Evolutionary conservation across 768 basidiomycete species (phyloP).

Genomic region (Amanita pallidorosea): DNA sequence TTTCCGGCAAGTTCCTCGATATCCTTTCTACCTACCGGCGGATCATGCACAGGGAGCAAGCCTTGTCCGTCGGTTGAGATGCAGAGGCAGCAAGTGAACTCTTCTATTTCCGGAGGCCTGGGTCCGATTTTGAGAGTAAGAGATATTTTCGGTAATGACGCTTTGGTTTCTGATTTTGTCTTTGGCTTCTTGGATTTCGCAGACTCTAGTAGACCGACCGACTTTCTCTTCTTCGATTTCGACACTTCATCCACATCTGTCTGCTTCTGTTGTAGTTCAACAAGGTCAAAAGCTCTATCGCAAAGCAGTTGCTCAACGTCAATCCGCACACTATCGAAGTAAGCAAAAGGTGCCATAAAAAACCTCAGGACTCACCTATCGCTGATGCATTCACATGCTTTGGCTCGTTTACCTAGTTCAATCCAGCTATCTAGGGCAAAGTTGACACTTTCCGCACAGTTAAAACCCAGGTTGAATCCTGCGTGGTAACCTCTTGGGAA

Average conservation of each 20-base stretch:
- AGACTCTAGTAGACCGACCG: conserved; percentile 22
- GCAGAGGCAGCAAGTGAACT: conserved; percentile 63
- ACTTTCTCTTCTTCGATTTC: conserved; percentile 27
- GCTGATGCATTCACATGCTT: conserved; percentile 60
- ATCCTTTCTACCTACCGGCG: conserved; percentile 46
- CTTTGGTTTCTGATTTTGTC: conserved; percentile 14
- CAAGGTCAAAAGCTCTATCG: conserved; percentile 46
- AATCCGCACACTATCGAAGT: conserved; percentile 66
- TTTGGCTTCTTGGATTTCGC: conserved; percentile 36
- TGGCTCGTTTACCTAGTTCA: conserved; percentile 75
- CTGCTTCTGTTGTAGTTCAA: conserved; percentile 11
- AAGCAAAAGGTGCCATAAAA: conserved; percentile 1
- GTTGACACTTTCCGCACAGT: conserved; percentile 96
- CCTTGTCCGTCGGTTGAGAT: conserved; percentile 40
- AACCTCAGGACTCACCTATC: conserved; percentile 44
- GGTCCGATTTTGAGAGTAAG: conserved; percentile 63
- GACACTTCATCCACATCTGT: conserved; percentile 14
- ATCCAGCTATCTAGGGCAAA: conserved; percentile 95
- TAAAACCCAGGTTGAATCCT: conserved; percentile 93
- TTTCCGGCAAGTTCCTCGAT: conserved; percentile 34
- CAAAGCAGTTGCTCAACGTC: conserved; percentile 80
- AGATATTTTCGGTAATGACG: conserved; percentile 27
- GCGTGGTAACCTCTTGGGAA: conserved; percentile 94
- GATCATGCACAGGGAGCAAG: conserved; percentile 58
- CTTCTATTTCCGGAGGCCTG: conserved; percentile 41